These are phyloP conservation scores for Glonium stellatum DNA, from an alignment of 495 filamentous ascomycete species.

Conservation along the genomic window DNA sequence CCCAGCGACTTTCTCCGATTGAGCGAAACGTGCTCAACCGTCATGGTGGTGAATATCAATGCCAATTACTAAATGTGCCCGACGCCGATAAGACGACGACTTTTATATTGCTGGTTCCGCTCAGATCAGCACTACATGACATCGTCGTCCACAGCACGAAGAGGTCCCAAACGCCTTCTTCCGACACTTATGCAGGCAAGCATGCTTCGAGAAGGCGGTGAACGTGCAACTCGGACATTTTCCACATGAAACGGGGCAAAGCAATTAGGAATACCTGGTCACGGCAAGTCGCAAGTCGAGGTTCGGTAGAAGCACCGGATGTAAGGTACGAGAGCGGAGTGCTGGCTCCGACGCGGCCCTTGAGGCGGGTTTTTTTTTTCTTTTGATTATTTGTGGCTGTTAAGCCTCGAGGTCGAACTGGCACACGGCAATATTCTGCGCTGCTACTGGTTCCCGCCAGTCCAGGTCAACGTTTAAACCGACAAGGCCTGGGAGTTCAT, in stretches of 20 bases:
- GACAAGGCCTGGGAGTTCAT: background rate
- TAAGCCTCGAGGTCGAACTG: background rate
- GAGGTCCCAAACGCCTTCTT: background rate
- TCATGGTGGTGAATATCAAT: slow-evolving; percentile 5
- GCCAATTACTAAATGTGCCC: slow-evolving; percentile 22
- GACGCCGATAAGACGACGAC: slow-evolving; percentile 25
- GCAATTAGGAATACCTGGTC: background rate
- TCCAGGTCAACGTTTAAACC: background rate
- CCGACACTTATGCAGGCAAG: slow-evolving; percentile 17
- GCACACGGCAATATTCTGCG: slow-evolving; percentile 11
- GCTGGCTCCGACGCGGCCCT: background rate
- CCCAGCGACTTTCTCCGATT: too few species aligned
- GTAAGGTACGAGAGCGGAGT: slow-evolving; percentile 3
- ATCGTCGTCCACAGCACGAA: slow-evolving; percentile 9
- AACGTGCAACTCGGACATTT: slow-evolving; percentile 17
- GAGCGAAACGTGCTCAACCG: slow-evolving; percentile 14
- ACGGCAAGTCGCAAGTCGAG: background rate
- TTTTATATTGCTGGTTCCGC: slow-evolving; percentile 28
- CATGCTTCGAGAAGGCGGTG: slow-evolving; percentile 22
- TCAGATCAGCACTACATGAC: slow-evolving; percentile 20
- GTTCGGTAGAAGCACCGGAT: background rate
- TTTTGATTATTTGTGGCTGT: background rate
- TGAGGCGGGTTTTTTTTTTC: background rate
- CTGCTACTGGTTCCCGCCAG: slow-evolving; percentile 9
- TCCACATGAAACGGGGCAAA: background rate